Base-by-base conservation (phyloP, 108 stramenopile genomes). In the Aureococcus anophagefferens region DNA sequence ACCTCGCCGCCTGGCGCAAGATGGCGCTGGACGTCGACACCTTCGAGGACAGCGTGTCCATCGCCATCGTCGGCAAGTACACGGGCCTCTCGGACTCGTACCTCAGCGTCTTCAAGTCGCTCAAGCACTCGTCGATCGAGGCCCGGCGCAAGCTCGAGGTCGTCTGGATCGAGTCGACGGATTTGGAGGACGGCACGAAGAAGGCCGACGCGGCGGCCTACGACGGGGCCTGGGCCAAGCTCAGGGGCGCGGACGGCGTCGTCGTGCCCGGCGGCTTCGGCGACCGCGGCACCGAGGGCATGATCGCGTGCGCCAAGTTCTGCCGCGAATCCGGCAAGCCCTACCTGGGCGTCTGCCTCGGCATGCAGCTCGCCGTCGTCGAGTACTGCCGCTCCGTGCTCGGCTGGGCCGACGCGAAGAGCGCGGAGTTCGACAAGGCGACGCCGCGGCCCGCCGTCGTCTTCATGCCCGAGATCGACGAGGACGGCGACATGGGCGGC, bases 401-500 rank as follows among this genome's bases (percentile, higher is more conserved):
- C 65, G 83, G 84, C 35, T 79, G 87, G 83, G 75, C 83, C 35
- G 87, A 84, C 64, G 97, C 97, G 73, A 89, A 96, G 79, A 93
- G 93, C 37, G 85, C 94, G 35, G 98, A 99, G 84, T 95, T 98
- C 72, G 93, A 94, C 65, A 85, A 88, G 71, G 73, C 80, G 14
- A 75, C 89, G 30, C 67, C 81, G 33, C 76, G 95, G 66, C 91
- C 87, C 28, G 94, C 94, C 36, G 91, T 99, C 35, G 79, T 99
- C 69, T 98, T 98, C 86, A 99, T 99, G 98, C 98, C 97, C 3
- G 98, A 99, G 79, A 93, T 96, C 74, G 92, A 97, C 86, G 25
- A 59, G 51, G 90, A 82, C 67, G 81, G 84, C 46, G 88, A 86
- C 67, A 98, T 99, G 96, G 98, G 98, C 11, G 98, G 98, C 46